Percentiles rank a stretch among this genome's conserved stretches.
Evolutionary conservation across 1,139 yeast species (phyloP).

Genomic region (Taphrina communis): DNA sequence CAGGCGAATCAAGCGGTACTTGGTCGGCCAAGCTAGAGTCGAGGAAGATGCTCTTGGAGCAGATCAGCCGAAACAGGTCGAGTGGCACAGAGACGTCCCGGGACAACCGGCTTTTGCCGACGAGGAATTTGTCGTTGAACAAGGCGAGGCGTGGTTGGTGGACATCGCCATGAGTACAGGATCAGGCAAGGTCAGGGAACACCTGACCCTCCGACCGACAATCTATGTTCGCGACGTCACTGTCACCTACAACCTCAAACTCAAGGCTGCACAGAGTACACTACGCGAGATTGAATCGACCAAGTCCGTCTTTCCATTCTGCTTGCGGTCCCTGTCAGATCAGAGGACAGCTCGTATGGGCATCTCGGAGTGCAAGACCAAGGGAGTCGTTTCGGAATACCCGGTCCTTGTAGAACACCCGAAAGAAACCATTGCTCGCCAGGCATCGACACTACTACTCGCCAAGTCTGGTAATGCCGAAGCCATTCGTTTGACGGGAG

Average conservation of each 20-base stretch:
- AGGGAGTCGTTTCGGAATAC: conserved; percentile 76
- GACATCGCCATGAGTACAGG: conserved; percentile 80
- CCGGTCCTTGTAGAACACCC: conserved; percentile 64
- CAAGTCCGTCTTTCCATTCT: conserved; percentile 90
- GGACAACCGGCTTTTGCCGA: conserved; percentile 39
- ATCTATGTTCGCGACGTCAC: conserved; percentile 85
- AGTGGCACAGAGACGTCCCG: conserved; percentile 40
- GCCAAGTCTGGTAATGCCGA: conserved; percentile 62
- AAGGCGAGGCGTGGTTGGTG: conserved; percentile 86
- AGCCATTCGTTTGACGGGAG: conserved; percentile 80
- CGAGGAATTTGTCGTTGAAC: conserved; percentile 65
- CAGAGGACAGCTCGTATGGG: conserved; percentile 69
- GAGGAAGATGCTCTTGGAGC: conserved; percentile 93
- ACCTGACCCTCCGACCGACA: conserved; percentile 59
- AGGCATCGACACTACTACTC: conserved; percentile 75
- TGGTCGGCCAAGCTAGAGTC: conserved; percentile 94
- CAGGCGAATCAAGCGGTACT: conserved; percentile 86
- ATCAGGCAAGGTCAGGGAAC: conserved; percentile 42
- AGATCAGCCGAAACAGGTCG: conserved; percentile 64
- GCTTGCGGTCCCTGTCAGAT: conserved; percentile 63
- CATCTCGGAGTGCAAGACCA: conserved; percentile 76
- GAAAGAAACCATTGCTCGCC: conserved; percentile 59
- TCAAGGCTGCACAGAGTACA: conserved; percentile 74
- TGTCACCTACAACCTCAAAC: conserved; percentile 72
- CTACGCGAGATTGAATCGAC: conserved; percentile 71